phyloP scores from a whole-genome alignment of 2,329 filamentous ascomycete genomes.

The Fusarium sp. region DNA sequence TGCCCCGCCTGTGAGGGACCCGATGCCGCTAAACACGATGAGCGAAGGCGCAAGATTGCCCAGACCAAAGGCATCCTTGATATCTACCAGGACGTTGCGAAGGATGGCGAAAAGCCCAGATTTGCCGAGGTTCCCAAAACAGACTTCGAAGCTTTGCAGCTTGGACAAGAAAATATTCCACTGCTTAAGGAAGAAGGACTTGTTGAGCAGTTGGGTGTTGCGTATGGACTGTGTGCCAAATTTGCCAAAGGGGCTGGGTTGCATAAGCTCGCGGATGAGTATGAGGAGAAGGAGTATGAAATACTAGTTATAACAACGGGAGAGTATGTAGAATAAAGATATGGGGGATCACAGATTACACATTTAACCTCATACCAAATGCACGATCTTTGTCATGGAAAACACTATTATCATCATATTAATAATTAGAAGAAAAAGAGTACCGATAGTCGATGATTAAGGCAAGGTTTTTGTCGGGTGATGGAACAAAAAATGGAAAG shows the following conservation, averaged over 20 bases:
- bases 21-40: conserved; percentile 5
- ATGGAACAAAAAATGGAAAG: too few species aligned
- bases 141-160: conserved; percentile 7
- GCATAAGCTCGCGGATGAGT: neutral
- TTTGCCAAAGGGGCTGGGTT: conserved; percentile 1
- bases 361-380: too few species aligned
- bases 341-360: neutral
- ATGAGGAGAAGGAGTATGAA: conserved; percentile 24
- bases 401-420: too few species aligned
- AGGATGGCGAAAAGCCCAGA: neutral
- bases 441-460: too few species aligned
- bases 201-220: conserved; percentile 14
- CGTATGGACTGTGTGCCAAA: conserved; percentile 23
- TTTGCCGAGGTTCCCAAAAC: conserved; percentile 20
- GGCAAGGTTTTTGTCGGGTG: too few species aligned
- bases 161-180: neutral
- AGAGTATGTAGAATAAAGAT: conserved; percentile 1
- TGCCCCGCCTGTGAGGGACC: conserved; percentile 4
- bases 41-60: conserved; percentile 19
- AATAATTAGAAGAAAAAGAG: too few species aligned
- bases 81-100: neutral
- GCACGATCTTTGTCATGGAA: too few species aligned
- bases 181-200: neutral
- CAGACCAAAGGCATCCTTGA: conserved; percentile 21
- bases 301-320: conserved; percentile 18